Conservation (phyloP, 257 asterid species). For the Solanum raphanifolium region DNA sequence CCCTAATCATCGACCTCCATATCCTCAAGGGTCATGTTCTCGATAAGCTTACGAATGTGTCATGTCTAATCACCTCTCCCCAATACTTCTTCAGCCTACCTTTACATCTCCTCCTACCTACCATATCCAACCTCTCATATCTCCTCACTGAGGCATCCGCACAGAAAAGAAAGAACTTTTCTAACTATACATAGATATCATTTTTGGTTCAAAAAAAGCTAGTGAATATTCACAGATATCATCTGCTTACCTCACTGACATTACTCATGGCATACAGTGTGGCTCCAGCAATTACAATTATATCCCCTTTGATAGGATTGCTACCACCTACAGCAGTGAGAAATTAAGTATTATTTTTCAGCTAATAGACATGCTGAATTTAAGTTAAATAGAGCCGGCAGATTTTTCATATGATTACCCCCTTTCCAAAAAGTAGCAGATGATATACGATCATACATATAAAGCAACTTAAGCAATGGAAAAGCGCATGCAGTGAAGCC, state of each 20-base stretch:
- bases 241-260: conserved; percentile 68
- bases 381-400: background rate
- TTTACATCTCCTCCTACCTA: background rate
- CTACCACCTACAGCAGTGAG: conserved; percentile 49
- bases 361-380: background rate
- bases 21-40: background rate
- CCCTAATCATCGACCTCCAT: background rate
- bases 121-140: background rate
- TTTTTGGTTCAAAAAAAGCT: background rate
- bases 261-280: conserved; percentile 79
- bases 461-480: background rate
- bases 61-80: background rate
- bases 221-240: background rate
- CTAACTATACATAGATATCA: background rate
- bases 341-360: background rate
- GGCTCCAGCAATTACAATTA: conserved; percentile 78
- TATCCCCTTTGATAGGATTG: conserved; percentile 73
- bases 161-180: background rate
- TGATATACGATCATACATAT: background rate
- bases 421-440: background rate
- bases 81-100: background rate
- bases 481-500: background rate
- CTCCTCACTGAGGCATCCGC: background rate
- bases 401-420: background rate
- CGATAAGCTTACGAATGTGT: background rate